Evolutionary conservation across 495 filamentous ascomycete genomes (phyloP).

Genomic region (Neurospora discreta): DNA sequence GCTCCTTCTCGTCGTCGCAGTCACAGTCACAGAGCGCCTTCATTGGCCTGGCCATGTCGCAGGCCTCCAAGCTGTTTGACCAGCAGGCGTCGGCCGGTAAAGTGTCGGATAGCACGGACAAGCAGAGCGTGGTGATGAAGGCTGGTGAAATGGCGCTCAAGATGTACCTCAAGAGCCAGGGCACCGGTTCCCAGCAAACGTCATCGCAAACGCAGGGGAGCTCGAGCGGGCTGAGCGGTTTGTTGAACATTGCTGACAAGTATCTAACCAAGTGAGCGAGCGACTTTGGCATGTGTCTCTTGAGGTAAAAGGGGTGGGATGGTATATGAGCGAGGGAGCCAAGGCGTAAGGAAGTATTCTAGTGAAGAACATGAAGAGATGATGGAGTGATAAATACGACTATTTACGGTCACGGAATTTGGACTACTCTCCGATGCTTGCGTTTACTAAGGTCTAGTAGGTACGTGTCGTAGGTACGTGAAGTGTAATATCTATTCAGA

Average conservation of each 20-base stretch:
- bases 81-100: conserved; percentile 35
- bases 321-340: neutral
- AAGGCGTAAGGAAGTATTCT: neutral
- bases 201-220: neutral
- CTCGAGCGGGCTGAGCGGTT: conserved; percentile 6
- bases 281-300: neutral
- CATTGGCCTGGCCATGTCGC: conserved; percentile 41
- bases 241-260: conserved; percentile 14
- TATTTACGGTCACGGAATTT: neutral
- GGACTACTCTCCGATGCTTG: neutral
- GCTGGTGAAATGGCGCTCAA: conserved; percentile 44
- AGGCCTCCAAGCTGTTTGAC: conserved; percentile 44
- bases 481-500: neutral
- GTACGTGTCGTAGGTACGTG: neutral
- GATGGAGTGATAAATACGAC: neutral
- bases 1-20: conserved; percentile 15
- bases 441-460: neutral
- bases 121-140: conserved; percentile 40
- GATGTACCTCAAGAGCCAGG: conserved; percentile 44
- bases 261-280: neutral
- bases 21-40: conserved; percentile 32
- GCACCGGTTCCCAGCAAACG: conserved; percentile 3
- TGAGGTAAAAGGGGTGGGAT: neutral
- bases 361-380: neutral
- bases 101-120: conserved; percentile 32